Evolutionary conservation across 495 filamentous ascomycete genomes (phyloP).

Genomic region (Emericellopsis terricola): DNA sequence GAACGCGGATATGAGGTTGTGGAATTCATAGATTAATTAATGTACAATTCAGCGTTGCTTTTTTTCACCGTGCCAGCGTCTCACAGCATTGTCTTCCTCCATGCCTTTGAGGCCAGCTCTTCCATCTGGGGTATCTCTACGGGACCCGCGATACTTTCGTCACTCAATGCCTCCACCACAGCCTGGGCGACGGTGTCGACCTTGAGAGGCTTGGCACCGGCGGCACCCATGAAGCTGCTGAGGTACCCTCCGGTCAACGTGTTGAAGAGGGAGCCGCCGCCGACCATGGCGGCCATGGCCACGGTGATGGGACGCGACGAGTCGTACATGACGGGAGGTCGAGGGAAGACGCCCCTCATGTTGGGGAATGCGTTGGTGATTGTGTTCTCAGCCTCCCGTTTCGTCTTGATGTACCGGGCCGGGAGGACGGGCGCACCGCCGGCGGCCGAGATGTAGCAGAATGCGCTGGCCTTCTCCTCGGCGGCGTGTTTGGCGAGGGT

Average conservation of each 20-base stretch:
- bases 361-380: slow-evolving; percentile 52
- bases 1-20: slow-evolving; percentile 55
- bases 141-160: slow-evolving; percentile 48
- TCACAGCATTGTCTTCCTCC: slow-evolving; percentile 70
- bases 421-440: slow-evolving; percentile 73
- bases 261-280: slow-evolving; percentile 54
- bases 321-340: slow-evolving; percentile 83
- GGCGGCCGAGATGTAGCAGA: slow-evolving; percentile 79
- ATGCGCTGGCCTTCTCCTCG: slow-evolving; percentile 41
- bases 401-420: slow-evolving; percentile 72
- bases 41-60: no score
- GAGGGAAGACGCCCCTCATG: slow-evolving; percentile 65
- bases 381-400: slow-evolving; percentile 71
- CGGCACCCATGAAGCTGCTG: slow-evolving; percentile 55
- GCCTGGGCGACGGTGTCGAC: slow-evolving; percentile 74
- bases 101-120: slow-evolving; percentile 51
- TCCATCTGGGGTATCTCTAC: slow-evolving; percentile 55
- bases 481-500: slow-evolving; percentile 68
- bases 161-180: slow-evolving; percentile 59
- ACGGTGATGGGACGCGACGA: slow-evolving; percentile 63
- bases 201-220: slow-evolving; percentile 69
- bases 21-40: slow-evolving; percentile 3
- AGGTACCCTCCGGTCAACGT: slow-evolving; percentile 52
- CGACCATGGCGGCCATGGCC: slow-evolving; percentile 58
- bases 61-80: no score